These are phyloP conservation scores for Dalbergia oliveri DNA, from an alignment of 306 rosid species.

Conservation along the genomic window DNA sequence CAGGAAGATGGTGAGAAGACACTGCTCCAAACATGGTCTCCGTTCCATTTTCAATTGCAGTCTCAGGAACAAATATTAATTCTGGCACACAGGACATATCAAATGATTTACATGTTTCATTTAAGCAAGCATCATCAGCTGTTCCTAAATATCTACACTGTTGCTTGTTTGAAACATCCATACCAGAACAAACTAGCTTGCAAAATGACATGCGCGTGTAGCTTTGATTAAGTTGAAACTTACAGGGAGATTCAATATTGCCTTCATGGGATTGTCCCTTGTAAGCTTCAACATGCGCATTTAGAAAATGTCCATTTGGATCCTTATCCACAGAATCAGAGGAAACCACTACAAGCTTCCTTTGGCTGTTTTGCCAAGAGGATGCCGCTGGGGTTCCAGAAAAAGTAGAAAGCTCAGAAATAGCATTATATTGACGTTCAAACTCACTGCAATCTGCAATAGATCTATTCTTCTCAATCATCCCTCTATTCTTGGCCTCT, in stretches of 20 bases:
- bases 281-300: slow-evolving; percentile 43
- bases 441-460: slow-evolving; percentile 56
- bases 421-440: slow-evolving; percentile 55
- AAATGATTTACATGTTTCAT: slow-evolving; percentile 54
- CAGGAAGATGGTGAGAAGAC: slow-evolving; percentile 52
- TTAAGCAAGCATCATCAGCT: slow-evolving; percentile 47
- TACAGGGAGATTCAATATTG: slow-evolving; percentile 42
- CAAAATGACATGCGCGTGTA: slow-evolving; percentile 40
- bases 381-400: slow-evolving; percentile 54
- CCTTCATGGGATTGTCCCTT: slow-evolving; percentile 49
- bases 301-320: slow-evolving; percentile 41
- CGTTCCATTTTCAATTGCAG: slow-evolving; percentile 53
- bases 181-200: slow-evolving; percentile 50
- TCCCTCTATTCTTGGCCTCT: slow-evolving; percentile 61
- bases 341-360: slow-evolving; percentile 62
- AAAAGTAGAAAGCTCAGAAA: slow-evolving; percentile 57
- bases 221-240: slow-evolving; percentile 45
- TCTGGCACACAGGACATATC: slow-evolving; percentile 72
- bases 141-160: slow-evolving; percentile 53
- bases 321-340: slow-evolving; percentile 72
- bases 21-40: slow-evolving; percentile 53
- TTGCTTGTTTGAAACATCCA: slow-evolving; percentile 45
- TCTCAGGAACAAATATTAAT: slow-evolving; percentile 70
- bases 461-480: slow-evolving; percentile 64
- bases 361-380: slow-evolving; percentile 50